Base-by-base conservation (phyloP, 139 green algal genomes). In the Chlorella sp. region DNA sequence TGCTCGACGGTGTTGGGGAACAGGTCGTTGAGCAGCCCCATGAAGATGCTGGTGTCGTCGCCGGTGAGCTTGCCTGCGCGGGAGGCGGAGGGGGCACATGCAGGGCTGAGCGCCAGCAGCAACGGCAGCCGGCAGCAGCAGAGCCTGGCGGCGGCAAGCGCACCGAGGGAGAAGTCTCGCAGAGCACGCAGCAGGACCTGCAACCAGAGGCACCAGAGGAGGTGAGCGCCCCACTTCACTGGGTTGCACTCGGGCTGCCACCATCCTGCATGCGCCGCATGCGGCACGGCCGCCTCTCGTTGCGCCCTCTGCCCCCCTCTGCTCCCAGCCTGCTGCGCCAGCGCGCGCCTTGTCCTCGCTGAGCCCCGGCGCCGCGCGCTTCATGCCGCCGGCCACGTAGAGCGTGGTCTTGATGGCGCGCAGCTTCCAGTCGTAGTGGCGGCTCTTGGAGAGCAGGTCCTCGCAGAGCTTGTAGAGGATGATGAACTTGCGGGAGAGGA, bases 361-460 rank as follows among this genome's bases (percentile, higher is more conserved):
- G 14, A 97, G 87, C 65, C 95, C 89, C 1, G 93, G 94, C 0
- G 91, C 89, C 1, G 82, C 82, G 9, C 94, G 93, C 84, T 97
- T 97, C 92, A 97, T 96, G 79, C 89, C 91, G 42, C 94, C 93
- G 8, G 94, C 94, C 40, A 98, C 94, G 75, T 97, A 95, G 50
- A 98, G 89, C 27, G 94, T 98, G 45, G 94, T 97, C 86, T 98
- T 98, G 87, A 98, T 97, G n/a, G 94, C 94, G 56, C 94, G 89
- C 85, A 98, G 87, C 89, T 97, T 97, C 94, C 94, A 98, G 83
- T 98, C 94, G 76, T 98, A 98, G 83, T 98, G 94, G 64, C 84
- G 78, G 35, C 66, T 63, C 83, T 95, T 95, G 65, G 85, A 93
- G 59, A 98, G 91, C 81, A 98, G 83, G 83, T 96, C 93, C 79